Conservation (phyloP, 2,329 filamentous ascomycete genomes). For the Epicoccum sorghinum region DNA sequence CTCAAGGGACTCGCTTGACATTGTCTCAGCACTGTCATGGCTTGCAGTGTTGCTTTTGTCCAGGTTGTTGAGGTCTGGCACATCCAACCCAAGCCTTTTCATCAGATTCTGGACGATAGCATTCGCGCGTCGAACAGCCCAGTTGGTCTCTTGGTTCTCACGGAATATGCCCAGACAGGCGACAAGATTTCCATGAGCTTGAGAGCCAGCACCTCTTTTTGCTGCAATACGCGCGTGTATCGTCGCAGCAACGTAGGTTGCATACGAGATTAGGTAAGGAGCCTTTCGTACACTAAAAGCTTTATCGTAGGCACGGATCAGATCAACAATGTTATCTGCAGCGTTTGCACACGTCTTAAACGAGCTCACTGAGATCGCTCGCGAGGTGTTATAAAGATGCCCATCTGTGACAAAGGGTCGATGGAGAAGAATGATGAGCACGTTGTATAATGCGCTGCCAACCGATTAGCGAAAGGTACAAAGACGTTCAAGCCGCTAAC, state of each 20-base stretch:
- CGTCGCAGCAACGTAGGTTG: slow-evolving; percentile 61
- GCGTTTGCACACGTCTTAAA: slow-evolving; percentile 54
- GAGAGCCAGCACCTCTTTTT: slow-evolving; percentile 47
- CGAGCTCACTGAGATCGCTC: slow-evolving; percentile 52
- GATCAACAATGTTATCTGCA: slow-evolving; percentile 52
- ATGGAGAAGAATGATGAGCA: slow-evolving; percentile 60
- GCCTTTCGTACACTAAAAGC: slow-evolving; percentile 55
- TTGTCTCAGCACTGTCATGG: slow-evolving; percentile 7
- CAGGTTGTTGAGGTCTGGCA: slow-evolving; percentile 6
- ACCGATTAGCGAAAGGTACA: neutral
- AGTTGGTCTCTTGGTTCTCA: slow-evolving; percentile 59
- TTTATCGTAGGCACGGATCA: slow-evolving; percentile 55
- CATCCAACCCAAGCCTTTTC: slow-evolving; percentile 45
- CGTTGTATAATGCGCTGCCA: slow-evolving; percentile 55
- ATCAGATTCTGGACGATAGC: slow-evolving; percentile 55
- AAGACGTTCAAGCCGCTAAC: too few relatives aligned
- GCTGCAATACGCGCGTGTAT: slow-evolving; percentile 60
- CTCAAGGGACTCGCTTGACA: slow-evolving; percentile 13
- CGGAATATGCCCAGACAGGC: slow-evolving; percentile 56
- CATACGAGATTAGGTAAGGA: slow-evolving; percentile 62
- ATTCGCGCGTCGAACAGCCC: slow-evolving; percentile 55
- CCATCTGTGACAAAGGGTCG: slow-evolving; percentile 60
- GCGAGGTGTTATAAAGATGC: slow-evolving; percentile 52
- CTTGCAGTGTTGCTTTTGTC: slow-evolving; percentile 4
- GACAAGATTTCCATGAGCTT: slow-evolving; percentile 42